These are phyloP conservation scores for Candida gorgasii DNA, from an alignment of 805 yeast species.

Conservation along the genomic window DNA sequence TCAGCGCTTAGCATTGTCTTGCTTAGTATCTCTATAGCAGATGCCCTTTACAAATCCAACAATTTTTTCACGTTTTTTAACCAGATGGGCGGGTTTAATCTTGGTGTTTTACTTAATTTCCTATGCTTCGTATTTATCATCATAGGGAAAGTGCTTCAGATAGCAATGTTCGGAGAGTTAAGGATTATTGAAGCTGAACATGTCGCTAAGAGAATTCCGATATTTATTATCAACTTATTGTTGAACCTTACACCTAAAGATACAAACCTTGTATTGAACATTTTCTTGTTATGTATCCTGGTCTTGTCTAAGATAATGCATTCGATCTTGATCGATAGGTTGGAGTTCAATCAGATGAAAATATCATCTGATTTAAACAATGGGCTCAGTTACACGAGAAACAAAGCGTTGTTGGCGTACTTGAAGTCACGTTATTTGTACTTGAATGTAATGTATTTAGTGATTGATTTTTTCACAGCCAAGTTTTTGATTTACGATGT, in stretches of 20 bases:
- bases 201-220: conserved; percentile 36
- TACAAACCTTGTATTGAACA: conserved; percentile 56
- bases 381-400: conserved; percentile 15
- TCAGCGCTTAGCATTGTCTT: conserved; percentile 20
- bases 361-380: conserved; percentile 26
- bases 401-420: conserved; percentile 32
- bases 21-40: conserved; percentile 23
- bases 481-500: conserved; percentile 57
- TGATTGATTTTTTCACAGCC: conserved; percentile 54
- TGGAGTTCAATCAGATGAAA: conserved; percentile 39
- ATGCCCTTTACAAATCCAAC: conserved; percentile 22
- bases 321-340: conserved; percentile 63
- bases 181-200: conserved; percentile 77
- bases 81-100: conserved; percentile 31
- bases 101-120: conserved; percentile 29
- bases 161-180: conserved; percentile 69
- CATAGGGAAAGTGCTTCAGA: conserved; percentile 45
- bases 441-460: conserved; percentile 45
- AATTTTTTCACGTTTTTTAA: conserved; percentile 26
- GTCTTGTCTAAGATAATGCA: conserved; percentile 64
- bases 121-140: conserved; percentile 22
- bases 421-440: conserved; percentile 34
- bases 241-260: conserved; percentile 65
- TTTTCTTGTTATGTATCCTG: conserved; percentile 34
- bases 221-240: conserved; percentile 49